Base-by-base conservation (phyloP, 2,329 filamentous ascomycete genomes). In the Berkeleyomyces rouxiae region DNA sequence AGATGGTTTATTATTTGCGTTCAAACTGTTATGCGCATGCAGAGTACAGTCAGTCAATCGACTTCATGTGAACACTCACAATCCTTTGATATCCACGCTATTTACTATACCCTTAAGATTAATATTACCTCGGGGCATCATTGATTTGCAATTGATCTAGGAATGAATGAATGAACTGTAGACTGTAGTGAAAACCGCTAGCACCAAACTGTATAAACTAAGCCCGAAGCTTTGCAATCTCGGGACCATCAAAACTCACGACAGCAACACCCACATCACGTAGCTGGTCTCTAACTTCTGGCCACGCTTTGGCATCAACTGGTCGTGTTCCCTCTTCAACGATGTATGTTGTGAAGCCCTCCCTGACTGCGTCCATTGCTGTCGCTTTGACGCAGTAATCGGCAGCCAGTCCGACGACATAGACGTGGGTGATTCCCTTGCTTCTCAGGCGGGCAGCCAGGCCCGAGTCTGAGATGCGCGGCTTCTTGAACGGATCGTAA, bases 341-440 rank as follows among this genome's bases (percentile, higher is more conserved):
- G 33, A 97, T 79, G 72, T 80, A 88, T 3, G 87, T 87, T 67
- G 73, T 76, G 70, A 93, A 96, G 0, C 91, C 92, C 68, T 87
- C 85, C 66, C 79, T 81, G 2, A 74, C 78, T 0, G 91, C 85
- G 77, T 96, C 88, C 59, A 90, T 73, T 0, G 91, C 92, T 13
- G 90, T 95, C 66, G 75, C 80, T 70, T 83, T 86, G 62, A 97
- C 91, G 71, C 93, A 99, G 72, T 88, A 96, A 73, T 97, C 93
- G 16, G 83, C 85, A 3, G 93, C 92, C 62, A 99, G 71, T 0
- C 93, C 93, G 1, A 89, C 90, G 31, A 93, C 82, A 71, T 85
- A 96, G 4, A 96, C 88, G 71, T 69, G 81, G 4, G 87, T 90
- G 37, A 95, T 76, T 0, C 74, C 76, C 13, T 75, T 75, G 2